Percentiles rank a stretch among this genome's conserved stretches.
These are phyloP conservation scores for Dorcoceras hygrometricum DNA, from an alignment of 257 asterid genomes.

Conservation along the genomic window DNA sequence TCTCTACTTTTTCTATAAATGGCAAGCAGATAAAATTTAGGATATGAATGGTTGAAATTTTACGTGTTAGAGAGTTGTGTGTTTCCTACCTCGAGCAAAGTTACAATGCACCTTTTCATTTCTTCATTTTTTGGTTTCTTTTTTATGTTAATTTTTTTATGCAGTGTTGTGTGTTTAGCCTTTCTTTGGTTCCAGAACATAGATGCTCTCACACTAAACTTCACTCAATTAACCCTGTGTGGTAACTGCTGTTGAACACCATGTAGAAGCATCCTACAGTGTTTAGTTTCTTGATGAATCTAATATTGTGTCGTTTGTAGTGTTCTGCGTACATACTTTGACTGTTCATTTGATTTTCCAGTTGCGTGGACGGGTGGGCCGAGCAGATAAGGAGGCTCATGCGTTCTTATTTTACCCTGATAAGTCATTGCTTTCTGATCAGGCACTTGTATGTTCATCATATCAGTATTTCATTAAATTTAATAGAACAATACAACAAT, in stretches of 20 bases:
- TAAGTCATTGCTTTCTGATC: constrained; percentile 83
- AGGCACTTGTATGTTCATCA: constrained; percentile 73
- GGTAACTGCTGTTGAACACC: constrained; percentile 9
- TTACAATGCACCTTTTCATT: neutral
- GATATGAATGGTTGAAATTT: constrained; percentile 11
- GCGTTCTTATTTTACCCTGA: constrained; percentile 89
- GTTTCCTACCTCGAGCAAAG: constrained; percentile 1
- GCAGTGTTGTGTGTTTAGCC: neutral
- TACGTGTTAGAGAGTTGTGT: constrained; percentile 3
- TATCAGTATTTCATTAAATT: no score
- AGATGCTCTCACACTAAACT: neutral
- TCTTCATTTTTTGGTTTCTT: neutral
- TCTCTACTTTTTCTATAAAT: constrained; percentile 12
- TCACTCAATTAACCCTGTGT: constrained; percentile 1
- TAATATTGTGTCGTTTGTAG: constrained; percentile 13
- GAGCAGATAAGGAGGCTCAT: constrained; percentile 98
- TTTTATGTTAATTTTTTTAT: constrained; percentile 4
- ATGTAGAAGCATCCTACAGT: constrained; percentile 1
- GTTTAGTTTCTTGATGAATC: constrained; percentile 16
- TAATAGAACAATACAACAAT: constrained; percentile 5
- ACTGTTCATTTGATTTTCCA: constrained; percentile 31
- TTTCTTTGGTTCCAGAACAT: neutral
- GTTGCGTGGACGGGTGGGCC: constrained; percentile 99
- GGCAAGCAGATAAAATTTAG: constrained; percentile 12
- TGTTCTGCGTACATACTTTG: constrained; percentile 19